Conservation (phyloP, 805 yeast species). For the Teunomyces stri region DNA sequence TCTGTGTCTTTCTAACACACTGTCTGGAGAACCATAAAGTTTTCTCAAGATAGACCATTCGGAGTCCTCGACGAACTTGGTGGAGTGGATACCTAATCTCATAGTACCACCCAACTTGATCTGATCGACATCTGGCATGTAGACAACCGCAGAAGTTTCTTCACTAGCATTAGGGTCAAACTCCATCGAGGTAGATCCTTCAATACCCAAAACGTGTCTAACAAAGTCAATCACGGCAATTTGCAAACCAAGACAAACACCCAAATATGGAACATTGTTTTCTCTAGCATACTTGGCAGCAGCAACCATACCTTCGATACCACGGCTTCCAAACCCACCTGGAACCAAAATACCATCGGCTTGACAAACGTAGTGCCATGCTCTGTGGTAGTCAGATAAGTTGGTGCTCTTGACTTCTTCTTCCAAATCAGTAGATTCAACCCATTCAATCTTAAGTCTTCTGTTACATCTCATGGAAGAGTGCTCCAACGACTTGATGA, state of each 20-base stretch:
- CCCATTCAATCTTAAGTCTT: constrained; percentile 89
- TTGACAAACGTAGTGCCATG: constrained; percentile 90
- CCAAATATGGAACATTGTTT: constrained; percentile 88
- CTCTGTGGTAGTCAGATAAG: constrained; percentile 83
- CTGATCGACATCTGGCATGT: constrained; percentile 98
- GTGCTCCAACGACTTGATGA: constrained; percentile 93
- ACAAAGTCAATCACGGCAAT: constrained; percentile 93
- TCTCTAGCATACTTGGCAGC: constrained; percentile 99
- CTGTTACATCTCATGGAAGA: constrained; percentile 87
- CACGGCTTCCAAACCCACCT: constrained; percentile 97
- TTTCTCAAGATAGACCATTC: constrained; percentile 70
- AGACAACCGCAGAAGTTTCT: constrained; percentile 74
- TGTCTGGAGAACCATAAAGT: constrained; percentile 68
- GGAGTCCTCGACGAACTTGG: constrained; percentile 68
- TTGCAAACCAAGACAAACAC: constrained; percentile 97
- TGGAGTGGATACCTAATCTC: constrained; percentile 95
- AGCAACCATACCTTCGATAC: constrained; percentile 96
- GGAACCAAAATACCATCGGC: constrained; percentile 98
- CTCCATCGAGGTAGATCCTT: constrained; percentile 77
- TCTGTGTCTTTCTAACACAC: constrained; percentile 91
- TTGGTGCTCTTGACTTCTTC: constrained; percentile 58
- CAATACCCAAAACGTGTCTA: constrained; percentile 70
- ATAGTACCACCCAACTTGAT: constrained; percentile 96
- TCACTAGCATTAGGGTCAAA: constrained; percentile 64
- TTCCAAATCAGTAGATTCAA: constrained; percentile 90